Base-by-base conservation (phyloP, 2,329 filamentous ascomycete species). In the Colletotrichum echinochloae region DNA sequence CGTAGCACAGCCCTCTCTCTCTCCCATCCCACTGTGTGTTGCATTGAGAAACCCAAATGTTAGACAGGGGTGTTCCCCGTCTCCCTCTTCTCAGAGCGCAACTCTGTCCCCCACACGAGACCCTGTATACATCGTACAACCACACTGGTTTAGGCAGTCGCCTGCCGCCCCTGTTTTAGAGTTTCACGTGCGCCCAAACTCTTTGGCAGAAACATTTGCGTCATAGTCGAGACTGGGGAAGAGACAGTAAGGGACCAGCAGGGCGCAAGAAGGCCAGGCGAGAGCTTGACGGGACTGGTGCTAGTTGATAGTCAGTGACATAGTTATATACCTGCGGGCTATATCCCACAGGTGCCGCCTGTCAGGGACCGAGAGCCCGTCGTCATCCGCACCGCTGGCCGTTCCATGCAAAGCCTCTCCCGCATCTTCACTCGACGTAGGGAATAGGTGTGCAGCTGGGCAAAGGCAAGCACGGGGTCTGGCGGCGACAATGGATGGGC, bases 191-290 rank as follows among this genome's bases (percentile, higher is more conserved):
- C 28, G 14, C 44, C 51, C 35, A 41, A 39, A 39, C n/a, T 26
- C 55, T 61, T 62, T 52, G 51, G 63, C n/a, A 62, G 67, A 70
- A 70, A 59, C 63, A 67, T 70, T 44, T 67, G 63, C 67, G 63
- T 70, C 67, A 70, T 70, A 57, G 66, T 49, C 20, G 54, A 12
- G 33, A 18, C 12, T 20, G 35, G 35, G 48, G 23, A 37, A 30
- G 35, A 23, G 12, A 9, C n/a, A 23, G 23, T 11, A 16, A 56
- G 62, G 14, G n/a, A 48, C 37, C 5, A 62, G 48, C n/a, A 39
- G 33, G 35, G 37, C 4, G n/a, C 2, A 6, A 26, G n/a, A 12
- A 5, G 7, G 46, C 37, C 33, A 39, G 41, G 12, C 16, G 57
- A 49, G 57, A 48, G 20, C n/a, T 51, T 35, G 30, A 14, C n/a